These are phyloP conservation scores for Pichia sp. DNA, from an alignment of 1,139 yeast species.

Conservation along the genomic window DNA sequence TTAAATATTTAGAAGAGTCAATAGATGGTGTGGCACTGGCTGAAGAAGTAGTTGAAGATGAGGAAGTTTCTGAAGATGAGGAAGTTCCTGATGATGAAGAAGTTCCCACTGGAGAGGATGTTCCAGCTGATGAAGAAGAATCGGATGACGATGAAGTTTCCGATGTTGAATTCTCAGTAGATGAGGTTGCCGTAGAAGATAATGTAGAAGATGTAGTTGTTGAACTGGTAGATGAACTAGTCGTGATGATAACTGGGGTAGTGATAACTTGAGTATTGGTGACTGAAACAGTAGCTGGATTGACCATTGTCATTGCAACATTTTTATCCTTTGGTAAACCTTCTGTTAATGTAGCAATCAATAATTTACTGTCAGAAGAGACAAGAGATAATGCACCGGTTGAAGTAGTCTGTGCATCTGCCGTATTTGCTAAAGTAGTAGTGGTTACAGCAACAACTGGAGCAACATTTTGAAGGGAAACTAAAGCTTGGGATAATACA, in stretches of 20 bases:
- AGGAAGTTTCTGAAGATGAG: background rate
- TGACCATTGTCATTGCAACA: constrained; percentile 13
- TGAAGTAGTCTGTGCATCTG: constrained; percentile 8
- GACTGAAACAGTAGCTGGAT: constrained; percentile 18
- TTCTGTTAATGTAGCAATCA: constrained; percentile 15
- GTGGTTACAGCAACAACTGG: constrained; percentile 21
- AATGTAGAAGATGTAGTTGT: constrained; percentile 5
- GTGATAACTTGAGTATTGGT: constrained; percentile 13
- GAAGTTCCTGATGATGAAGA: constrained; percentile 10
- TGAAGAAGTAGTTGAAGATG: background rate
- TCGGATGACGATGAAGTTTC: no score
- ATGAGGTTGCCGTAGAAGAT: no score
- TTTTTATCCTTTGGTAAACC: constrained; percentile 25
- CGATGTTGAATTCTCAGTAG: no score
- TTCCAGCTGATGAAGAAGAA: no score
- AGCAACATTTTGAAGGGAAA: constrained; percentile 14
- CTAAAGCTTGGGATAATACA: constrained; percentile 30
- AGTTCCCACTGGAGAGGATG: constrained; percentile 7
- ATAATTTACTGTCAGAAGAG: constrained; percentile 15
- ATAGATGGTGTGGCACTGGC: background rate
- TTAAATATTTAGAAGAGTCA: constrained; percentile 17
- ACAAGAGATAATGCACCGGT: constrained; percentile 15
- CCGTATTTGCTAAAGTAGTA: constrained; percentile 12
- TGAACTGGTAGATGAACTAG: constrained; percentile 13
- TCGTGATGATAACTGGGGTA: constrained; percentile 16